Base-by-base conservation (phyloP, 2,329 filamentous ascomycete genomes). In the Fusarium siculi region DNA sequence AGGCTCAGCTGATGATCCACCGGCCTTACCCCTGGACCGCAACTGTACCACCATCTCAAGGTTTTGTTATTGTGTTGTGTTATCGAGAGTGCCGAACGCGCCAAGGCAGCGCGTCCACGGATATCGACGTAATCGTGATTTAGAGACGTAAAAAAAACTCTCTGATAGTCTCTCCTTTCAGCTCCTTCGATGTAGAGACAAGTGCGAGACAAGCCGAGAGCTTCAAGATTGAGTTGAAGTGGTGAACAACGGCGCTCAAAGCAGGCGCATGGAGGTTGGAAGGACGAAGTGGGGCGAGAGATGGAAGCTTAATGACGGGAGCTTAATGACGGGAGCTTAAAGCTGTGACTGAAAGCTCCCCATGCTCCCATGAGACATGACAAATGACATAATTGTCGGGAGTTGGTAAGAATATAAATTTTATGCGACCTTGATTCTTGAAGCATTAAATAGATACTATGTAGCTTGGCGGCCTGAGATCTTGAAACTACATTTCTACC, bases 21-120 rank as follows among this genome's bases (percentile, higher is more conserved):
- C 43, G 39, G 52, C 25, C 40, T 59, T 76, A 46, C 55, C 58
- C 34, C 37, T 55, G 19, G 61, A 73, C 43, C 72, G 68, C 21
- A 63, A 34, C 39, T 46, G 71, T 32, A 52, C 62, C 71, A 59
- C 67, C 71, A 73, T 73, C 36, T 44, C 50, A 47, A 43, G 34
- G 9, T 19, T 40, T 54, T 68, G 58, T 71, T 71, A 34, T 64
- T 68, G 52, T 32, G 34, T 19, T 63, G 61, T 43, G 49, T 61
- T 32, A 23, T 39, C 11, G 34, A 25, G 15, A 39, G 42, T 7
- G 4, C 25, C 40, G 36, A 39, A 28, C 28, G 36, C 43, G 67
- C 52, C 58, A 49, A 44, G 25, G 30, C 46, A 37, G 30, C 46
- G 50, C 40, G 28, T 46, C 54, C 39, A 42, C 18, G 19, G 16